Base-by-base conservation (phyloP, 2,329 filamentous ascomycete species). In the Pseudogymnoascus sp. region DNA sequence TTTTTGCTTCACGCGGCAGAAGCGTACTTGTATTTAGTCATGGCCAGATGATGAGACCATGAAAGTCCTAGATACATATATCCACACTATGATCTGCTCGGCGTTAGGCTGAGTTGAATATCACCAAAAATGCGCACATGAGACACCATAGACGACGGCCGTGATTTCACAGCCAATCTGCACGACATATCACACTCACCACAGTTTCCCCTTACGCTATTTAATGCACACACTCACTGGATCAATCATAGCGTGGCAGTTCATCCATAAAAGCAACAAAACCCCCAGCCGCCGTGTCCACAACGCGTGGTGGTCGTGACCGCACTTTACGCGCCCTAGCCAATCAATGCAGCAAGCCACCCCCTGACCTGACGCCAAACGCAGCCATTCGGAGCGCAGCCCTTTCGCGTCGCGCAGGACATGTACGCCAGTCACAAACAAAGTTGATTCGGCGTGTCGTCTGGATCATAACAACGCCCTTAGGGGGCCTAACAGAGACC, bases 221-320 rank as follows among this genome's bases (percentile, higher is more conserved):
- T 29, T 29, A 48, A 48, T 48, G 42, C 42, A 48, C 13, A 48
- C 8, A 48, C 10, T 7, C 42, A 48, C 42, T 29, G 25, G 21
- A 29, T 48, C 42, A 48, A 48, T 29, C 42, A 29, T 29, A 48
- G 42, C 42, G 42, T 48, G 42, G 25, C 9, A 3, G 8, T 44
- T 21, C 41, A 27, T 44, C 6, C 21, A 4, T 44, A 13, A 8
- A 29, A 29, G 42, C 25, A 29, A 13, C 42, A n/a, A 27, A n/a
- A n/a, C 12, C 12, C 42, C 42, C 42, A 48, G 42, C 25, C 42
- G 42, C 42, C 25, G 13, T n/a, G 44, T 3, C 44, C 27, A 51
- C 17, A 59, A 59, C 55, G 55, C 55, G 55, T 59, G 55, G 55
- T 59, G 55, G 55, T 59, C 55, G 55, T 59, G 55, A 36, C 33